These are phyloP conservation scores for Coelastrella sp. DNA, from an alignment of 139 green algal species.

Conservation along the genomic window DNA sequence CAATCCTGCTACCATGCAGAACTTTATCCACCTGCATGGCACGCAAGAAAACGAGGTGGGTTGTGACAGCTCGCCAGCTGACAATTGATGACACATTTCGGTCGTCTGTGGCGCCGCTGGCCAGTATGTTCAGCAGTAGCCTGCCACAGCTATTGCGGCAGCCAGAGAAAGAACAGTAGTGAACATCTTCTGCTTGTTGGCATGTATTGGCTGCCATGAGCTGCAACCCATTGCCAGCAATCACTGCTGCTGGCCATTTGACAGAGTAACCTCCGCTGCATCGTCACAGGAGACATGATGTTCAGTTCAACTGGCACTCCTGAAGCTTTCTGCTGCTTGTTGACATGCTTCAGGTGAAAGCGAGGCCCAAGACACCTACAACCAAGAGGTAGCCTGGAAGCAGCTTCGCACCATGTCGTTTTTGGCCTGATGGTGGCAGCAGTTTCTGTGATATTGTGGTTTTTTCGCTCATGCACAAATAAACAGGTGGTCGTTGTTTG, in stretches of 20 bases:
- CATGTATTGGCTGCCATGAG: not conserved
- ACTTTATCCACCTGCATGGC: constrained; percentile 91
- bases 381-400: not conserved
- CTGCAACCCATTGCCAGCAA: not conserved
- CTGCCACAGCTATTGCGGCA: not conserved
- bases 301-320: not conserved
- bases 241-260: not conserved
- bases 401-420: not conserved
- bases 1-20: constrained; percentile 81
- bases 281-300: not conserved
- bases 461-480: not conserved
- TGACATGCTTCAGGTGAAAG: constrained; percentile 32
- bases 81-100: not conserved
- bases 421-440: not conserved
- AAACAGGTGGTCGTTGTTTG: too few relatives aligned
- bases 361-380: constrained; percentile 28
- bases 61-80: too few relatives aligned
- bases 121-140: not conserved
- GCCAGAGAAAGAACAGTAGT: not conserved
- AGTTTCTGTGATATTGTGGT: not conserved
- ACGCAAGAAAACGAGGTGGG: constrained; percentile 87
- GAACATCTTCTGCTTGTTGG: not conserved
- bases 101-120: not conserved
- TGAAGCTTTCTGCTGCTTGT: not conserved
- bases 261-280: not conserved